Evolutionary conservation across 495 filamentous ascomycete genomes (phyloP), one percentile per base, ranked within the genome.

Genomic region (Annulohypoxylon nitens): DNA sequence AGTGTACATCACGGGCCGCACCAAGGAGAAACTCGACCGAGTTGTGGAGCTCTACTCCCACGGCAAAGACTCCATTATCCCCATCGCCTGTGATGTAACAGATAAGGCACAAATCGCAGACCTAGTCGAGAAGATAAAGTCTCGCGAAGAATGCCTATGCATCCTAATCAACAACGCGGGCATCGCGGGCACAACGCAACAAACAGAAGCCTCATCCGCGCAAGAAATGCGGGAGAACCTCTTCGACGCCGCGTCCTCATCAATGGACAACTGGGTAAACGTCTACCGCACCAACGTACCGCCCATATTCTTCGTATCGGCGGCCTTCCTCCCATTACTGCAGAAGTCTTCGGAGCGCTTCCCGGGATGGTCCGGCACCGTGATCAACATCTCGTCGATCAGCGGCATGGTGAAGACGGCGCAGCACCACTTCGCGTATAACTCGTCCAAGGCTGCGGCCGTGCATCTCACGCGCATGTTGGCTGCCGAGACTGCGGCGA

Each of bases 1-100:
- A 26, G 93, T 95, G 18, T 96, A 95, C 81, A 94, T 96, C 70
- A 91, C 92, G n/a, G 93, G 92, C 11, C 90, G 93, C 23, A 91
- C 92, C 75, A 86, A 69, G 34, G 70, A 72, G 20, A 79, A 78
- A 69, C 73, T 79, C 0, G 75, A 78, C 43, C 71, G 66, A 11
- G 77, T 74, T 64, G 83, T 79, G 47, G 78, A 77, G 58, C 36
- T 59, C 30, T 77, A 72, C 64, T 68, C 75, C 0, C 78, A 83
- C 61, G 83, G 81, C 75, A 37, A 67, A 4, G 23, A 77, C 9
- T 64, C 67, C 12, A 80, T 81, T 70, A 57, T 83, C 33, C 63
- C 83, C 16, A 74, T 85, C 14, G 75, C 75, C 0, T 80, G 80
- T 18, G 80, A 85, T 76, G 73, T 86, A 39, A 74, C 78, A 25